Percentiles rank a stretch among this genome's conserved stretches.
Conservation (phyloP, 2,329 filamentous ascomycete species). For the Fusarium newnesense region DNA sequence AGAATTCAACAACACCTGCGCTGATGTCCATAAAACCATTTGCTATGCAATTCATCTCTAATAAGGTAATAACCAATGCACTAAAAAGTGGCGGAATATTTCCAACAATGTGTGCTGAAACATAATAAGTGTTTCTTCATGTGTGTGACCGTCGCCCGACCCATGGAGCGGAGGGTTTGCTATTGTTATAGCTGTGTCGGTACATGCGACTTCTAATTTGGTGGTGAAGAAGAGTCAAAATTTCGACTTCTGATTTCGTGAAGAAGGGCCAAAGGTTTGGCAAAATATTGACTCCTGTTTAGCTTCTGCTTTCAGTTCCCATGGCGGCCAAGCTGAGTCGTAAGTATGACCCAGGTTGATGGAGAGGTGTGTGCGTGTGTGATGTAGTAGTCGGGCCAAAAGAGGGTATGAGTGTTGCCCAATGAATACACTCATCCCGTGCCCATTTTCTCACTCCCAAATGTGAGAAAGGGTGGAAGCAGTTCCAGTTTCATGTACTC, state of each 20-base stretch:
- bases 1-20: no score
- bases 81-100: no score
- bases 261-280: no score
- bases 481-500: background rate
- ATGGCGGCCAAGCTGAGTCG: background rate
- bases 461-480: background rate
- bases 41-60: background rate
- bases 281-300: background rate
- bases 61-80: no score
- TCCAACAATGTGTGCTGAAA: background rate
- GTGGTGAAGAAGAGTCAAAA: no score
- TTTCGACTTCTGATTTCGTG: background rate
- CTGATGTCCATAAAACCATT: background rate
- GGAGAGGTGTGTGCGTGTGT: no score
- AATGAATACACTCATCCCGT: background rate
- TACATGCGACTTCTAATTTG: background rate
- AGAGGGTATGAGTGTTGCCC: background rate
- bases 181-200: background rate
- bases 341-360: background rate
- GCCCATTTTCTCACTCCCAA: background rate
- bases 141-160: no score
- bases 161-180: no score
- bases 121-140: background rate
- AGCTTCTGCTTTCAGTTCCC: background rate
- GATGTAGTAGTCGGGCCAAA: background rate